Evolutionary conservation across 2,329 filamentous ascomycete species (phyloP), one percentile per base, ranked within the genome.

Genomic region (Penicillium crustosum): DNA sequence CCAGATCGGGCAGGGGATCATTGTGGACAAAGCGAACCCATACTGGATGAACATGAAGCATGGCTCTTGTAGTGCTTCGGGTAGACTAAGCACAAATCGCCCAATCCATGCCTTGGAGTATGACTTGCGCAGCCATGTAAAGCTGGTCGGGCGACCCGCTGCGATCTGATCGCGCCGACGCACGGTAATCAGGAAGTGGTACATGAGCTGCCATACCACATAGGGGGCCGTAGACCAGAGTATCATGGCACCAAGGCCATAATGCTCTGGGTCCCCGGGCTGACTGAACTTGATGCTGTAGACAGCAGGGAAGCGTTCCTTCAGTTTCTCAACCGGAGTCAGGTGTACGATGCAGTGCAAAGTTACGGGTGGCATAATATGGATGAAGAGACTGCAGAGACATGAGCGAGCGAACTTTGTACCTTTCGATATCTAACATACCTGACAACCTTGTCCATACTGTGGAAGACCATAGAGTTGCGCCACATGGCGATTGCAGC

Each of bases 401-500:
- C 23, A 23, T 61, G 39, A 58, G 51, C 48, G 15, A 19, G 48
- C 13, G 33, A 25, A 21, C 23, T 13, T 25, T 2, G 7, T 39
- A 10, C 19, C 29, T 23, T 13, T 23, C 3, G 6, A 10, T 10
- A 15, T 21, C 2, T 15, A n/a, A 64, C 78, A 65, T 76, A 86
- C 72, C 91, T 94, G 13, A 93, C 95, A 60, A 97, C 92, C 77
- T 99, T 99, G 82, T 99, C 94, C 77, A 99, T 87, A 71, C 91
- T 96, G 80, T 99, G 94, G 75, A 99, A 99, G 47, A 99, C 94
- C 70, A 99, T 85, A 33, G 93, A 97, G 75, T 99, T 99, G 63
- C 94, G 87, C 94, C 94, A 99, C 93, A 99, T 94, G 72, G 94
- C 92, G 73, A 99, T 97, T 13, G 94, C 94, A 47, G 97, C 87